phyloP scores from a whole-genome alignment of 2,329 filamentous ascomycete species.

The Colletotrichum incanum region DNA sequence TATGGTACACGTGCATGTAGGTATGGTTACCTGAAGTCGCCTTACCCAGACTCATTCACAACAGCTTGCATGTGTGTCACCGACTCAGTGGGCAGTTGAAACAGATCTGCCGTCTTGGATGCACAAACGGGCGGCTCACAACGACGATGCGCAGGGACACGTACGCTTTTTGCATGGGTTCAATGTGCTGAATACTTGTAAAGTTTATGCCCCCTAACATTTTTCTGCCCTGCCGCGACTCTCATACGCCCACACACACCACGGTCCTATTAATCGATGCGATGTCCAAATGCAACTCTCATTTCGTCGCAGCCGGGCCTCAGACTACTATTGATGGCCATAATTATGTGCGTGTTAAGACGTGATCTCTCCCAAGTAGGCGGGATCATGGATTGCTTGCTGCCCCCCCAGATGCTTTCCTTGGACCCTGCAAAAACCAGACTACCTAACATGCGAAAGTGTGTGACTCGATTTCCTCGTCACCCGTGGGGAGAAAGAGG shows the following conservation, averaged over 20 bases:
- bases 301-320: not conserved
- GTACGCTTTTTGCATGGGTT: slow-evolving; percentile 8
- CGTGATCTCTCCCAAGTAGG: slow-evolving; percentile 18
- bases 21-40: not conserved
- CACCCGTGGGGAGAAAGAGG: slow-evolving; percentile 9
- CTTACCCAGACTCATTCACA: not conserved
- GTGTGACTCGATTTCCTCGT: slow-evolving; percentile 38
- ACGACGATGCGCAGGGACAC: slow-evolving; percentile 4
- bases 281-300: not conserved
- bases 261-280: not conserved
- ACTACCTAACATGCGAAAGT: slow-evolving; percentile 33
- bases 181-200: slow-evolving; percentile 11
- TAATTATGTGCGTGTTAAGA: slow-evolving; percentile 14
- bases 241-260: not conserved
- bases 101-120: slow-evolving; percentile 8
- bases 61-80: slow-evolving; percentile 10
- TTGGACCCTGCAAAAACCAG: slow-evolving; percentile 19
- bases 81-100: slow-evolving; percentile 28
- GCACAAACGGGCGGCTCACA: slow-evolving; percentile 1
- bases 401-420: slow-evolving; percentile 29
- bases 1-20: not conserved
- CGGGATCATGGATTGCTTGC: slow-evolving; percentile 36
- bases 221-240: slow-evolving; percentile 21
- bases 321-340: not conserved
- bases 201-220: slow-evolving; percentile 18